A percentile compares a stretch with the other conserved stretches of the same genome.
These are phyloP conservation scores for Cryptococcus hybrid DNA, from an alignment of 1,284 basidiomycete species.

Conservation along the genomic window DNA sequence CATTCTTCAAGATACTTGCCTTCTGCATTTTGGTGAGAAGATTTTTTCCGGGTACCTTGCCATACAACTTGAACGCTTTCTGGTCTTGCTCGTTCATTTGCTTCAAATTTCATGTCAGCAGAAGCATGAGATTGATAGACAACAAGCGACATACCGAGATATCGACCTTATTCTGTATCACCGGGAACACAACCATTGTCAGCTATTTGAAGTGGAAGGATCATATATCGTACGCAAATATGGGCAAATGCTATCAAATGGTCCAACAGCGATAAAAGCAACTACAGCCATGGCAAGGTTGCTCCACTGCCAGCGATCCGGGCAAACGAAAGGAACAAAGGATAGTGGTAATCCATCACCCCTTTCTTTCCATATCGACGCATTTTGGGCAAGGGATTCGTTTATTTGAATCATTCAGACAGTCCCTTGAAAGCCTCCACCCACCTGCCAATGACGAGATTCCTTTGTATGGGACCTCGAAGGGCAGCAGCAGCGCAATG, in stretches of 20 bases:
- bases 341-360: too few relatives aligned
- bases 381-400: too few relatives aligned
- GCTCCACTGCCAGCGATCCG: too few relatives aligned
- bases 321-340: too few relatives aligned
- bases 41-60: slow-evolving; percentile 91
- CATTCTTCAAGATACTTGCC: slow-evolving; percentile 53
- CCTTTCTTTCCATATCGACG: too few relatives aligned
- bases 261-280: too few relatives aligned
- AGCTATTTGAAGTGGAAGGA: background rate
- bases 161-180: slow-evolving; percentile 49
- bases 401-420: too few relatives aligned
- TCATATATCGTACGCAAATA: too few relatives aligned
- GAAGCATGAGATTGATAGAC: background rate
- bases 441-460: background rate
- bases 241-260: too few relatives aligned
- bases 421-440: background rate
- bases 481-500: background rate
- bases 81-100: slow-evolving; percentile 87
- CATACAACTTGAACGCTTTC: slow-evolving; percentile 91
- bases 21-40: slow-evolving; percentile 91
- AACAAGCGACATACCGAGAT: slow-evolving; percentile 35
- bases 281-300: too few relatives aligned
- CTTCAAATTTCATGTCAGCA: slow-evolving; percentile 50
- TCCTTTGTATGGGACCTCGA: background rate
- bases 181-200: slow-evolving; percentile 1